A percentile compares a stretch with the other conserved stretches of the same genome.
Conservation (phyloP, 2,329 filamentous ascomycete species). For the Pseudogymnoascus sp. region DNA sequence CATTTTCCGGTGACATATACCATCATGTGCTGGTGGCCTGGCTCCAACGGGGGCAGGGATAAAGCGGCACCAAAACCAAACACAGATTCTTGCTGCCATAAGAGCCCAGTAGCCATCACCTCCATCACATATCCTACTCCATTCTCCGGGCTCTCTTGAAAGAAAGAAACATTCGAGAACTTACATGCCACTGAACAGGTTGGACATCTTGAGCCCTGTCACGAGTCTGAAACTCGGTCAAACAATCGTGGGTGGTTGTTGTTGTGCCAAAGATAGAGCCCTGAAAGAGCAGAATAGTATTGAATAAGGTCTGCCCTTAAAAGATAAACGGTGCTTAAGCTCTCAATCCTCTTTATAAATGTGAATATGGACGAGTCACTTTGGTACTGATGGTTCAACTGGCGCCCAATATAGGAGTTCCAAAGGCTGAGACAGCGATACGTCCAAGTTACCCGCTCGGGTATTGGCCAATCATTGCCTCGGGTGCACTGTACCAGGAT, state of each 20-base stretch:
- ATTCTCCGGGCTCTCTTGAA: neutral
- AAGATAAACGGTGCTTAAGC: neutral
- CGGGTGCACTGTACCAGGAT: neutral
- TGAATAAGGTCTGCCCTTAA: neutral
- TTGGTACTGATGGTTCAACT: neutral
- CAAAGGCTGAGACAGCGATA: conserved; percentile 8
- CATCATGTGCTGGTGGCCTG: neutral
- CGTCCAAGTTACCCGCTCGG: conserved; percentile 7
- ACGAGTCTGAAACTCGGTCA: conserved; percentile 8
- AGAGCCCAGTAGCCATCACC: neutral
- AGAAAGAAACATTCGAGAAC: conserved; percentile 16
- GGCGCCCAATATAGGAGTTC: conserved; percentile 9
- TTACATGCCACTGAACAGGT: conserved; percentile 31
- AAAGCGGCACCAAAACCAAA: neutral
- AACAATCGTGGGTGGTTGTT: conserved; percentile 5
- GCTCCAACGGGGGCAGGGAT: neutral
- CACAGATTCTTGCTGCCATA: conserved; percentile 1
- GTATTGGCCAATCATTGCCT: neutral
- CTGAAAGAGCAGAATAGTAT: neutral
- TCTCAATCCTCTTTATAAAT: conserved; percentile 2
- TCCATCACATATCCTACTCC: neutral
- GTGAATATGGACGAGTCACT: conserved; percentile 4
- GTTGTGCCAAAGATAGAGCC: neutral
- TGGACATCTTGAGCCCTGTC: conserved; percentile 24
- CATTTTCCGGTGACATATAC: neutral